These are phyloP conservation scores for Rhipidocladum racemiflorum DNA, from an alignment of 176 grass and related monocot genomes.

Conservation along the genomic window DNA sequence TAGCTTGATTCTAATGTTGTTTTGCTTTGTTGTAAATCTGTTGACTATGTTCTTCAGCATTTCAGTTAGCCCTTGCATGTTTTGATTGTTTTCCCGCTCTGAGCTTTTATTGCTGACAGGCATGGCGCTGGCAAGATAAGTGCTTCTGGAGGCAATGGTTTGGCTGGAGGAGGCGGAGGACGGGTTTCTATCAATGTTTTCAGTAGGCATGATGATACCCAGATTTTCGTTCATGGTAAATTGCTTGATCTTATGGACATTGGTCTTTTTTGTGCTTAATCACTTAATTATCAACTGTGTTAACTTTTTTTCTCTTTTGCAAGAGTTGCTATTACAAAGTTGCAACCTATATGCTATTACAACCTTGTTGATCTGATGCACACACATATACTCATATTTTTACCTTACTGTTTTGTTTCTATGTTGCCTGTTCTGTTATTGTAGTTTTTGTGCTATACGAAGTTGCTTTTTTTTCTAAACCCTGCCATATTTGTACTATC, in stretches of 20 bases:
- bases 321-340: background rate
- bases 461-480: slow-evolving; percentile 17
- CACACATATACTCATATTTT: background rate
- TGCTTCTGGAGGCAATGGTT: slow-evolving; percentile 89
- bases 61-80: slow-evolving; percentile 2
- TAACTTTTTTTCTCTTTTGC: background rate
- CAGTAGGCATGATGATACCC: slow-evolving; percentile 86
- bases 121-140: slow-evolving; percentile 89
- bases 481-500: background rate
- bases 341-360: background rate
- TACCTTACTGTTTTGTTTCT: background rate
- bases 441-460: background rate
- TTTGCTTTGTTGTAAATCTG: slow-evolving; percentile 21
- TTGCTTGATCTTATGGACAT: slow-evolving; percentile 26
- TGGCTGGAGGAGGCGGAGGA: slow-evolving; percentile 93
- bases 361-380: slow-evolving; percentile 1
- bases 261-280: background rate
- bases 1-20: background rate
- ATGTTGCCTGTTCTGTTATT: background rate
- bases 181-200: slow-evolving; percentile 92
- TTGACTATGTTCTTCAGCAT: background rate
- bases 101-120: slow-evolving; percentile 51
- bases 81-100: slow-evolving; percentile 30
- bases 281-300: background rate
- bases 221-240: slow-evolving; percentile 80